These are phyloP conservation scores for Claviceps sp. DNA, from an alignment of 2,329 filamentous ascomycete species.

Conservation along the genomic window DNA sequence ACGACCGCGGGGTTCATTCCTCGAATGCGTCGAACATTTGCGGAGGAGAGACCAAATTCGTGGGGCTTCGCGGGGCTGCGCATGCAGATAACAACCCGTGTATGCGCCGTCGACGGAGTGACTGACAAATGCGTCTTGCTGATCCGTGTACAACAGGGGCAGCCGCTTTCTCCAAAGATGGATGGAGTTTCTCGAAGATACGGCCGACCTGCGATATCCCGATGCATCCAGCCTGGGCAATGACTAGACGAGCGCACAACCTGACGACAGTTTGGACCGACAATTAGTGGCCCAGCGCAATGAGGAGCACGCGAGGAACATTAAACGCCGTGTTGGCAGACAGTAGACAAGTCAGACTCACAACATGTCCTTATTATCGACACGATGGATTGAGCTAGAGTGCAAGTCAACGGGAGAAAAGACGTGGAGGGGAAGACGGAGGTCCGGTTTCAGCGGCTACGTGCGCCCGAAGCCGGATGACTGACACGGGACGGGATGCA, in stretches of 20 bases:
- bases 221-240: slow-evolving; percentile 36
- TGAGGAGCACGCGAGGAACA: background rate
- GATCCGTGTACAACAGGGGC: slow-evolving; percentile 40
- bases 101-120: background rate
- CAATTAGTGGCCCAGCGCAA: background rate
- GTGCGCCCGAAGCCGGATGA: background rate
- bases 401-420: background rate
- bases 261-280: too few relatives aligned
- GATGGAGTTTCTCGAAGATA: slow-evolving; percentile 84
- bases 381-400: background rate
- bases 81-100: background rate
- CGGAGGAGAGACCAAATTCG: background rate
- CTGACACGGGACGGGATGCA: background rate
- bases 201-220: slow-evolving; percentile 82
- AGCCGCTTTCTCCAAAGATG: slow-evolving; percentile 75
- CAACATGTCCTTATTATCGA: background rate
- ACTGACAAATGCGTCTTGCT: background rate
- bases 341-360: background rate
- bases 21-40: background rate
- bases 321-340: background rate
- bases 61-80: background rate
- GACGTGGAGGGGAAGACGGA: background rate
- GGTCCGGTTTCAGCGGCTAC: background rate
- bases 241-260: slow-evolving; percentile 3
- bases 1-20: too few relatives aligned